Evolutionary conservation across 2,329 filamentous ascomycete genomes (phyloP), one percentile per base, ranked within the genome.

Genomic region (Calonectria honghensis): DNA sequence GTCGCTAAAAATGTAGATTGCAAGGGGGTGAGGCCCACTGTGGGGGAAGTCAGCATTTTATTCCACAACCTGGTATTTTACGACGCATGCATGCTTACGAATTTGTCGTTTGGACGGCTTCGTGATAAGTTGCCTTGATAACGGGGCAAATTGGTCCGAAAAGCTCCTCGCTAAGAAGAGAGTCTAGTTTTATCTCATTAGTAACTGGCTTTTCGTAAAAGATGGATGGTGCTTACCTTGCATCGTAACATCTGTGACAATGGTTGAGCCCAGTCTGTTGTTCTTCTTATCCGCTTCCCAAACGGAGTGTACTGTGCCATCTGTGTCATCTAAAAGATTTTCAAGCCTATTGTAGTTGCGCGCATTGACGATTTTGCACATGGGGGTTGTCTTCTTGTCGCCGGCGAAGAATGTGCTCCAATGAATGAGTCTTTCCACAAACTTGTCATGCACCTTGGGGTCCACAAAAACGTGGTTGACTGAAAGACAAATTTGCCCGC

Each of bases 381-480:
- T 41, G 13, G 32, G 52, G 10, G 35, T 7, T 2, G 9, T 35
- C 24, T 41, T 39, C 20, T 35, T 51, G 20, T 18, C 35, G 27
- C 50, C 32, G 0, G 52, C 29, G 18, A 54, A 68, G 31, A 13
- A 16, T 29, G 27, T 54, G 16, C 35, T 54, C 65, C 65, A 68
- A 39, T 54, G 50, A 20, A 52, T 39, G 16, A 83, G 78, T 83
- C 83, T 63, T 81, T 81, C 18, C 67, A 76, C 67, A 87, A 76
- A 31, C 48, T 83, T 72, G 18, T 85, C 83, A 65, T 84, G 79
- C 6, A 89, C 75, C 11, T 75, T 75, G 0, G 86, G 85, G 61
- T 89, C 83, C 0, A 84, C 86, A 51, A 88, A 84, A 20, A 88
- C 84, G 75, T 89, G 86, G 76, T 89, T 88, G 1, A 85, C 78